Percentiles rank a stretch among this genome's conserved stretches.
These are phyloP conservation scores for Gracilaria domingensis DNA, from an alignment of 23 red algal species.

Conservation along the genomic window DNA sequence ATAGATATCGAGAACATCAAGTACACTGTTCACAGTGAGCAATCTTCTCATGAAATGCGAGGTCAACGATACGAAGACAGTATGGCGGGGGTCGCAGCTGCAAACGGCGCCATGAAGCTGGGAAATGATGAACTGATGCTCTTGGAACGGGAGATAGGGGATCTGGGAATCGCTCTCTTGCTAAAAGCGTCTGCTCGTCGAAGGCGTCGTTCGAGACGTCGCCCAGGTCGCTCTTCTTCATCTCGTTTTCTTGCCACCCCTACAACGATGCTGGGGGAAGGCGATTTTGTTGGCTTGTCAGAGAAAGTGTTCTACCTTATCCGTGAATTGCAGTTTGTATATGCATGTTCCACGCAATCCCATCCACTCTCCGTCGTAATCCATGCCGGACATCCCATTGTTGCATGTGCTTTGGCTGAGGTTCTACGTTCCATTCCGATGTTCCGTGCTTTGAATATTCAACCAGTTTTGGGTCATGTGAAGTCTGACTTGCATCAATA, in stretches of 20 bases:
- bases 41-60: background rate
- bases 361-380: conserved; percentile 38
- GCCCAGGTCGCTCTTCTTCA: background rate
- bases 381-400: conserved; percentile 62
- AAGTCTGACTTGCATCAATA: background rate
- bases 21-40: background rate
- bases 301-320: conserved; percentile 60
- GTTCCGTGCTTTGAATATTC: conserved; percentile 36
- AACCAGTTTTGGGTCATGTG: conserved; percentile 25
- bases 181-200: conserved; percentile 1
- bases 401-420: conserved; percentile 43
- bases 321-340: conserved; percentile 57
- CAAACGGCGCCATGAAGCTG: conserved; percentile 1
- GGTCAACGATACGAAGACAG: background rate
- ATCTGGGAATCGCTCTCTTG: conserved; percentile 49
- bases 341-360: conserved; percentile 45
- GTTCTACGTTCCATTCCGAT: conserved; percentile 53
- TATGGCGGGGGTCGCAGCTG: background rate
- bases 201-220: background rate
- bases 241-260: background rate
- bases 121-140: conserved; percentile 22
- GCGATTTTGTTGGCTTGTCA: conserved; percentile 37
- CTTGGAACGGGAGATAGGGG: conserved; percentile 44
- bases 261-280: background rate
- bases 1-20: conserved; percentile 54